phyloP scores from a whole-genome alignment of 208 protist genomes.

The Jaenimonas drosophilae region DNA sequence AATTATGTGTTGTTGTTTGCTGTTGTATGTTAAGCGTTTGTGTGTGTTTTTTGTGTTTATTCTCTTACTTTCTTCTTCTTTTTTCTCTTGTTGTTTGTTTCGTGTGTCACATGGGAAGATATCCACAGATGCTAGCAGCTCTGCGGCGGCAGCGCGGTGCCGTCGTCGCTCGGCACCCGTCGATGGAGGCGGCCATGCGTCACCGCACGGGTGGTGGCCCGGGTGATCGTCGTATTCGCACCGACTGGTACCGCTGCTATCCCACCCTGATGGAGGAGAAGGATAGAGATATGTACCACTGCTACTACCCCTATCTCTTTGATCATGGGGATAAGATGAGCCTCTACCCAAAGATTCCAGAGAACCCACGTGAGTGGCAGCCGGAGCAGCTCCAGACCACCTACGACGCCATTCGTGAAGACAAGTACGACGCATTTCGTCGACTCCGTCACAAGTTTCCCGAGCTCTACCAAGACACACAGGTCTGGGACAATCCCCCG shows the following conservation, averaged over 20 bases:
- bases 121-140: no score
- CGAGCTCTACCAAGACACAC: conserved; percentile 89
- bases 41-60: background rate
- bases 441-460: conserved; percentile 88
- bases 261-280: conserved; percentile 84
- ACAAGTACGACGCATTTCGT: conserved; percentile 91
- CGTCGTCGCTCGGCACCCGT: background rate
- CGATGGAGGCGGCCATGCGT: conserved; percentile 15
- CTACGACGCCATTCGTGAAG: conserved; percentile 91
- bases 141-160: background rate
- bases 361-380: conserved; percentile 88
- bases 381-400: conserved; percentile 87
- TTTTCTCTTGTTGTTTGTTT: conserved; percentile 5
- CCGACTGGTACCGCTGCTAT: conserved; percentile 87
- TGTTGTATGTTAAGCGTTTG: background rate
- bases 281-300: conserved; percentile 91
- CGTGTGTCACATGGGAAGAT: conserved; percentile 1
- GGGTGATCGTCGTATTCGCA: conserved; percentile 72
- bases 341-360: conserved; percentile 87
- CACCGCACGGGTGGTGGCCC: conserved; percentile 65
- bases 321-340: conserved; percentile 89
- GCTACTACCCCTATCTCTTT: conserved; percentile 91
- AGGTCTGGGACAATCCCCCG: conserved; percentile 87
- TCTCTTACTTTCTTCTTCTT: conserved; percentile 10
- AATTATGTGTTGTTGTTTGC: background rate